Evolutionary conservation across 2,329 filamentous ascomycete species (phyloP), one percentile per base, ranked within the genome.

Genomic region (Cercospora citrullina): DNA sequence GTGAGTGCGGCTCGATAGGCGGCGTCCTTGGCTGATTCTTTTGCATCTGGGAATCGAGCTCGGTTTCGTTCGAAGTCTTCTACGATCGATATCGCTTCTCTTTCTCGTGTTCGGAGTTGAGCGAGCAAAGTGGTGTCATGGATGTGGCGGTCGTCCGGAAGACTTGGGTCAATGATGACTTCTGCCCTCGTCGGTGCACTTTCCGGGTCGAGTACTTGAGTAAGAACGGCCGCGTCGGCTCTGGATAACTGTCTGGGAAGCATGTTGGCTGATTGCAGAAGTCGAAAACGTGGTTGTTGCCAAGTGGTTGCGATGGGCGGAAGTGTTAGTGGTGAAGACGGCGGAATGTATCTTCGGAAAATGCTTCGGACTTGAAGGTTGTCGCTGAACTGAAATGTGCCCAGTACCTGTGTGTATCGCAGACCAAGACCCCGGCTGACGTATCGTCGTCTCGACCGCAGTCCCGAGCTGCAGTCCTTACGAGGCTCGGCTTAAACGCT

Each of bases 141-240:
- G 21, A 77, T 72, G 36, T 71, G 69, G 21, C 65, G 69, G 59
- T 77, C 74, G 16, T 68, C 57, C 23, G 75, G 74, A 6, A 77
- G 65, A 21, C 69, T 67, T 12, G 74, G 67, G 60, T 75, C 63
- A 18, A 76, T 61, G 18, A 74, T 33, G 16, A 76, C 65, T 68
- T 76, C 71, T 51, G 70, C 67, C 39, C 65, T 69, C 3, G 70
- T 55, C n/a, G 73, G 71, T 23, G 71, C 68, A 48, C 70, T 73
- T 61, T 77, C 75, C 16, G 75, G 75, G 58, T 76, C 74, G 66
- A 77, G 77, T 66, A 77, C 73, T 53, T 72, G 71, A 21, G 71
- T 69, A 72, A 90, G 90, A 28, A 83, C 77, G 26, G 77, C 75
- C 2, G 77, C 60, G 71, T 90, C 84, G 39, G 73, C 68, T 59